phyloP scores from a whole-genome alignment of 805 yeast species.

The Grigorovia jiainica region DNA sequence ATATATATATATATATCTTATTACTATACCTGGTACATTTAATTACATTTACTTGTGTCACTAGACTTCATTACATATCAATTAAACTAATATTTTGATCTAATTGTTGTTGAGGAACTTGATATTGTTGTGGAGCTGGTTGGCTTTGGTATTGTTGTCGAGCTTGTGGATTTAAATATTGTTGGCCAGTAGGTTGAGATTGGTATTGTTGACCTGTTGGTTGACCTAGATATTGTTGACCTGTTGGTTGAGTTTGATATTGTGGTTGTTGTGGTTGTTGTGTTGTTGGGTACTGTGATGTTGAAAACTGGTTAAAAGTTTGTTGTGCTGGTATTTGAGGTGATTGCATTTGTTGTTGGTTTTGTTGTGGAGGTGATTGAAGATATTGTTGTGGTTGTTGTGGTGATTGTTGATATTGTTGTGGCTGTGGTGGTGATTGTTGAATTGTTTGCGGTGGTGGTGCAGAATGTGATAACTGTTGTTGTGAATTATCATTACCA shows the following conservation, averaged over 20 bases:
- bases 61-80: slow-evolving; percentile 13
- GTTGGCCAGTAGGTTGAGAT: slow-evolving; percentile 2
- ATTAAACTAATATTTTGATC: slow-evolving; percentile 26
- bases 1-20: no score
- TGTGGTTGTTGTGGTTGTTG: slow-evolving; percentile 5
- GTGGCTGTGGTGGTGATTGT: slow-evolving; percentile 4
- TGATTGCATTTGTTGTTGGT: slow-evolving; percentile 1
- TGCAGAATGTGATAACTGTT: slow-evolving; percentile 1
- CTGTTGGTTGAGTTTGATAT: slow-evolving; percentile 2
- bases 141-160: slow-evolving; percentile 3
- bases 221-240: no score
- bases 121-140: slow-evolving; percentile 3
- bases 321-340: slow-evolving; percentile 2
- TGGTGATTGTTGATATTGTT: not conserved
- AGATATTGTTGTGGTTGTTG: slow-evolving; percentile 4
- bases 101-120: slow-evolving; percentile 16
- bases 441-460: slow-evolving; percentile 1
- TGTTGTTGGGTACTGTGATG: not conserved
- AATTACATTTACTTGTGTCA: not conserved
- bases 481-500: slow-evolving; percentile 53
- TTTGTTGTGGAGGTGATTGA: slow-evolving; percentile 3
- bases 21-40: no score
- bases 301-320: not conserved
- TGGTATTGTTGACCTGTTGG: slow-evolving; percentile 6
- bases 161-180: slow-evolving; percentile 1